Base-by-base conservation (phyloP, 148 eudicot genomes). In the Oxyria digyna region DNA sequence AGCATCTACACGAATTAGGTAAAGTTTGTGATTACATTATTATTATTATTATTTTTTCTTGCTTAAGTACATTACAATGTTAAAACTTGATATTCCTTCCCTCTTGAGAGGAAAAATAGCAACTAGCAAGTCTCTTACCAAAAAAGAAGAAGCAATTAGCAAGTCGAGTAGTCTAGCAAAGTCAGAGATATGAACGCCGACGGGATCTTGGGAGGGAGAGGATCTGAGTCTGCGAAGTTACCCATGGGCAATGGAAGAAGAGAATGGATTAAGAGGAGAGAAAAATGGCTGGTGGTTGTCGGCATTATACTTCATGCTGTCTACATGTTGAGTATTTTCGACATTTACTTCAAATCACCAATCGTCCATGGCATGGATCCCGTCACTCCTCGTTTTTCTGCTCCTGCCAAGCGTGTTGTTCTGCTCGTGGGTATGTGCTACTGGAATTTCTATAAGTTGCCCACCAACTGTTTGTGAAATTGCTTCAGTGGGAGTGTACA, bases 281-380 rank as follows among this genome's bases (percentile, higher is more conserved):
- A 90, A 72, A 82, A 68, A 82, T 90, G 96, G 96, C 77, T 94
- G 21, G 97, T 94, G 21, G 71, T 85, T 1, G 70, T 94, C n/a
- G 98, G 98, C 15, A 80, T 90, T 0, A 52, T 87, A 3, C 88
- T 94, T 24, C 98, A 94, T 70, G 96, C 96, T 49, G 87, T 90
- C 23, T 94, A 94, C 70, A 90, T 94, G 98, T 75, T 90, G 68
- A 90, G 98, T 82, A 94, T 94, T 46, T 94, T 94, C 79, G 98
- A 94, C 68, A 94, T 94, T 24, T 94, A 90, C 71, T 94, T 94
- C 87, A 94, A 88, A 74, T 74, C 91, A 45, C 98, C 98, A 0
- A 94, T 94, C 67, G 98, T 94, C 71, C 98, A 94, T 71, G 97
- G 97, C 83, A 94, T 94, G 98, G 91, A 94, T 57, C 98, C 88